Evolutionary conservation across 1,284 basidiomycete species (phyloP).

Genomic region (Boletus subluridellus): DNA sequence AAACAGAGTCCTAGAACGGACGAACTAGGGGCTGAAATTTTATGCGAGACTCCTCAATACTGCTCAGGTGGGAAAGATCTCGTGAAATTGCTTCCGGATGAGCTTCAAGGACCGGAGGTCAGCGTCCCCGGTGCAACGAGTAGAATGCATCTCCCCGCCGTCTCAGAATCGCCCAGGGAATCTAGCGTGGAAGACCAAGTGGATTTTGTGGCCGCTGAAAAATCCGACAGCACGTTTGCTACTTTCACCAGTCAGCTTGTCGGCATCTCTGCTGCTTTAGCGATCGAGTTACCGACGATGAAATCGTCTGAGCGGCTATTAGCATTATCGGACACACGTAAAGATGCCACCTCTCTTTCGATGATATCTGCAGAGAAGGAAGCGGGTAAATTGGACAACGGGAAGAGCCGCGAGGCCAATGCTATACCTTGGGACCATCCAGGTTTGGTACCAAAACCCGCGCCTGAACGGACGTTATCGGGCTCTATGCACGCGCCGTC

Average conservation of each 20-base stretch:
- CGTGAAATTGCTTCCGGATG: neutral
- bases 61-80: neutral
- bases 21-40: neutral
- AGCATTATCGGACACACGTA: neutral
- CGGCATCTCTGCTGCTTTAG: neutral
- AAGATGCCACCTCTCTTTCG: neutral
- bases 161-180: neutral
- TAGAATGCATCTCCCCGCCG: neutral
- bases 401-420: neutral
- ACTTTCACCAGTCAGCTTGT: neutral
- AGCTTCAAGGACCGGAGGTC: neutral
- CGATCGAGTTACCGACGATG: neutral
- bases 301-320: neutral
- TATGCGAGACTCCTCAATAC: conserved; percentile 2
- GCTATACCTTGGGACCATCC: neutral
- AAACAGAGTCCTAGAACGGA: neutral
- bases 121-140: neutral
- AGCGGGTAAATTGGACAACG: neutral
- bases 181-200: neutral
- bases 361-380: neutral
- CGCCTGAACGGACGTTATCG: conserved; percentile 11
- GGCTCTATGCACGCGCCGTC: conserved; percentile 23
- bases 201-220: neutral
- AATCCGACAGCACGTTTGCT: neutral
- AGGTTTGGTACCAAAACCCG: neutral